A percentile compares a stretch with the other conserved stretches of the same genome.
These are phyloP conservation scores for Ephemerocybe angulata DNA, from an alignment of 768 basidiomycete species.

Conservation along the genomic window DNA sequence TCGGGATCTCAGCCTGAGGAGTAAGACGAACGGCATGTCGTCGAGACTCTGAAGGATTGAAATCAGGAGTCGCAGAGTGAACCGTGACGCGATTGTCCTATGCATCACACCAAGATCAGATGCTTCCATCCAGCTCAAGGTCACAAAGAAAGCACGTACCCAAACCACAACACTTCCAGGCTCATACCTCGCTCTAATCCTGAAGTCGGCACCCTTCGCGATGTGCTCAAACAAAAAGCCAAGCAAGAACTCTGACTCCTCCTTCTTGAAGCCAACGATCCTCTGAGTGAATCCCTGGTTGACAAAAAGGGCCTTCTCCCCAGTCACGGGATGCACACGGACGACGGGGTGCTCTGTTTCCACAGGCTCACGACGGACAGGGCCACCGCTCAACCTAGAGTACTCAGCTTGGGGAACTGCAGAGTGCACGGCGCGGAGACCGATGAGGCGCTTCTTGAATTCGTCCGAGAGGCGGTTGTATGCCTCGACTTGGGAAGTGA, in stretches of 20 bases:
- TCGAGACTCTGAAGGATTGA: constrained; percentile 25
- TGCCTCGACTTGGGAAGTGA: constrained; percentile 12
- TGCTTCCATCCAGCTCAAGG: background rate
- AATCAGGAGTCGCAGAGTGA: constrained; percentile 44
- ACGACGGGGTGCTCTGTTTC: constrained; percentile 25
- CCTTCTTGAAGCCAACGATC: constrained; percentile 24
- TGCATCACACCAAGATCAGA: background rate
- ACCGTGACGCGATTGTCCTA: constrained; percentile 48
- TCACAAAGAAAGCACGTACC: background rate
- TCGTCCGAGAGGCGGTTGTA: constrained; percentile 16
- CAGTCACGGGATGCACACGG: constrained; percentile 28
- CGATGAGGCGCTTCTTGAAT: constrained; percentile 10
- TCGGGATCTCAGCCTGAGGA: constrained; percentile 43
- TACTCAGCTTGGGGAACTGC: constrained; percentile 24
- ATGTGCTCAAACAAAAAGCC: constrained; percentile 24
- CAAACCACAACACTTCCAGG: constrained; percentile 19
- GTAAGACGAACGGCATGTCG: constrained; percentile 48
- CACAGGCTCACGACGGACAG: constrained; percentile 25
- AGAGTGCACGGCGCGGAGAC: constrained; percentile 21
- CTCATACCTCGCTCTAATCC: constrained; percentile 22
- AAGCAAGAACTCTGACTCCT: constrained; percentile 19
- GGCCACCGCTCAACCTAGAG: constrained; percentile 18
- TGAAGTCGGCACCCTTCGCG: constrained; percentile 23
- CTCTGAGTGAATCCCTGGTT: constrained; percentile 27
- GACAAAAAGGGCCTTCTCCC: constrained; percentile 22